These are phyloP conservation scores for Orbilia blumenaviensis DNA, from an alignment of 2,329 filamentous ascomycete species.

Conservation along the genomic window DNA sequence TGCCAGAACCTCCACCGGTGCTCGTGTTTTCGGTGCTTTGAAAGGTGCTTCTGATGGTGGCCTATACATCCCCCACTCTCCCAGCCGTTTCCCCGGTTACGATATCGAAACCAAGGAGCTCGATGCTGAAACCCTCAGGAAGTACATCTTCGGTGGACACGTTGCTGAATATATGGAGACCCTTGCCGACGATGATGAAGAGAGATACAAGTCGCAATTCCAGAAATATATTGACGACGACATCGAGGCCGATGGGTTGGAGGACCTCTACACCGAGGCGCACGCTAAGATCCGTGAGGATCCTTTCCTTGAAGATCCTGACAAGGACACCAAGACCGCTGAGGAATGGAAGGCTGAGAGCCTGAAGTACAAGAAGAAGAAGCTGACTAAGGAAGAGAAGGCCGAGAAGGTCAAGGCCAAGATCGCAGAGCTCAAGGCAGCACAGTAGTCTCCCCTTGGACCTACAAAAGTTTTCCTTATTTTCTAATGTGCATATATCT, in stretches of 20 bases:
- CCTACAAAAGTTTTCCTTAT: constrained; percentile 12
- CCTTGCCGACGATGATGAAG: constrained; percentile 98
- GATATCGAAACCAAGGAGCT: constrained; percentile 98
- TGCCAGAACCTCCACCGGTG: constrained; percentile 94
- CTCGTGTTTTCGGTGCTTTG: constrained; percentile 98
- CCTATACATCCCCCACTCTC: constrained; percentile 95
- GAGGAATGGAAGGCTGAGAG: constrained; percentile 96
- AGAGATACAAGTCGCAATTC: constrained; percentile 99
- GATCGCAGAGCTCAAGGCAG: constrained; percentile 78
- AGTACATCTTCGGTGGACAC: constrained; percentile 99
- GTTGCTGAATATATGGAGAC: constrained; percentile 99
- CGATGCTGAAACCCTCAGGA: constrained; percentile 93
- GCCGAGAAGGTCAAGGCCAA: constrained; percentile 83
- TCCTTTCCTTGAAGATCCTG: constrained; percentile 89
- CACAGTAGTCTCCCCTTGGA: constrained; percentile 56
- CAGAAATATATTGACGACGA: constrained; percentile 97
- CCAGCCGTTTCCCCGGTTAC: constrained; percentile 99
- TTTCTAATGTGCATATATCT: constrained; percentile 14
- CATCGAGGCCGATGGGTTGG: constrained; percentile 92
- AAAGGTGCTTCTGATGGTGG: constrained; percentile 99
- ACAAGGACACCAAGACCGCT: constrained; percentile 91
- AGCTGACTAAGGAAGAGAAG: constrained; percentile 86
- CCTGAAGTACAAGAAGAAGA: constrained; percentile 81
- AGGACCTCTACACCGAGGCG: constrained; percentile 94
- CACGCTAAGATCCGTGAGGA: constrained; percentile 98